Base-by-base conservation (phyloP, 139 green algal species). In the Auxenochlorella protothecoides region DNA sequence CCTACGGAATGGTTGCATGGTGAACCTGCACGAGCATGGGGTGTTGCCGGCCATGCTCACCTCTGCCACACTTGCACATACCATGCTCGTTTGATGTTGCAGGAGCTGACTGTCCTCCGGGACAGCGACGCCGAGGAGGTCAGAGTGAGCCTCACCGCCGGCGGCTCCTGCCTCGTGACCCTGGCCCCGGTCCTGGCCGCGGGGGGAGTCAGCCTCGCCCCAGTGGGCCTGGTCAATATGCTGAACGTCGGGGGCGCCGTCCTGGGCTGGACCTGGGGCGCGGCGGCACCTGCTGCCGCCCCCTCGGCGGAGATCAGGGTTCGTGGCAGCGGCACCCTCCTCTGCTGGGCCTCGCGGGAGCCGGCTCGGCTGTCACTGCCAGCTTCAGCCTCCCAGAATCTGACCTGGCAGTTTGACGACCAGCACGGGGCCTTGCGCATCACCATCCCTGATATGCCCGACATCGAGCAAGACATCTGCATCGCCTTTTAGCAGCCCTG, bases 221-320 rank as follows among this genome's bases (percentile, higher is more conserved):
- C 83, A 6, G 44, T 96, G 9, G 90, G 88, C 3, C 78, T 94
- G 15, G 52, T 73, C 14, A 74, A 77, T 27, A 90, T 93, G 85
- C 80, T 90, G 55, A 96, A 96, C 68, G 74, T 80, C 0, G 85
- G 87, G n/a, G 89, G 86, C 54, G 87, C 89, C 3, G 75, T 94
- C 13, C 52, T 72, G 12, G 44, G n/a, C 5, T 82, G 13, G 51
- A 55, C 5, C 53, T 82, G n/a, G 73, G 71, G 11, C 74, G 78
- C n/a, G 27, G 63, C 14, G 78, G 78, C 53, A 53, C 56, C 27
- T 44, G 27, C 27, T 44, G 27, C 27, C 27, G 27, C 27, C 27
- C 27, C 27, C 27, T 44, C 27, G 27, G 27, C 27, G 27, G 27
- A 44, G 27, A 44, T 44, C 27, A 44, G 27, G 27, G 27, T 44